Percentiles rank a stretch among this genome's conserved stretches.
Evolutionary conservation across 495 filamentous ascomycete species (phyloP).

Genomic region (Hapsidospora chrysogenum): DNA sequence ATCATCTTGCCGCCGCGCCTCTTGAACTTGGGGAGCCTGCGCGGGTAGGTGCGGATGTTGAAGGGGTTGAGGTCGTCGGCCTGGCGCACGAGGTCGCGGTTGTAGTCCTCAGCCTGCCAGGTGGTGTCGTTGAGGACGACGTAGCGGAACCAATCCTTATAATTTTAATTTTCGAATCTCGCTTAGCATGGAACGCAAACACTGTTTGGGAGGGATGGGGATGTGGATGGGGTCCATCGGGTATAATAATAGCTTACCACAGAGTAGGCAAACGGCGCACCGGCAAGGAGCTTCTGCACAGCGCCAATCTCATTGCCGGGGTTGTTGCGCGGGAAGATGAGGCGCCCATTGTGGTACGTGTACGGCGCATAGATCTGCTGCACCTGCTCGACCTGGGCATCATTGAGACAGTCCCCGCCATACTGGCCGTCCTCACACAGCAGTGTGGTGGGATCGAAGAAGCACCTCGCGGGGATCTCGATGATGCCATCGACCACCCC

Average conservation of each 20-base stretch:
- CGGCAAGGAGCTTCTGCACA: too few species aligned
- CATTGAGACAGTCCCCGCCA: conserved; percentile 30
- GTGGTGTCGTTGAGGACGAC: conserved; percentile 26
- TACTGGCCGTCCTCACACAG: conserved; percentile 27
- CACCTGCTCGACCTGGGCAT: conserved; percentile 32
- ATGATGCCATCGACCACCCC: conserved; percentile 47
- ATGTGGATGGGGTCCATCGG: too few species aligned
- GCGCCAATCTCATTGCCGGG: too few species aligned
- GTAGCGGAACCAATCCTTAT: too few species aligned
- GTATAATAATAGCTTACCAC: too few species aligned
- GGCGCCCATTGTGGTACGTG: too few species aligned
- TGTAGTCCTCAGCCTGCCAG: conserved; percentile 19
- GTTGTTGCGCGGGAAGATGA: too few species aligned
- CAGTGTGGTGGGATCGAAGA: conserved; percentile 29
- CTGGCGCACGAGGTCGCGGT: conserved; percentile 16
- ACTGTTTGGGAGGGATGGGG: too few species aligned
- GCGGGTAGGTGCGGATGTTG: conserved; percentile 27
- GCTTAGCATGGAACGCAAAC: too few species aligned
- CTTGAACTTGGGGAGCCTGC: conserved; percentile 29
- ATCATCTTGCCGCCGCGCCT: conserved; percentile 35
- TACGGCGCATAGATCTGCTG: conserved; percentile 34
- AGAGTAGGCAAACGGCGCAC: too few species aligned
- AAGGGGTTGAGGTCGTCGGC: conserved; percentile 26
- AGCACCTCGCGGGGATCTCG: conserved; percentile 37
- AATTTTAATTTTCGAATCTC: too few species aligned